Conservation (phyloP, 78 protist species). For the Cavenderia fasciculata region DNA sequence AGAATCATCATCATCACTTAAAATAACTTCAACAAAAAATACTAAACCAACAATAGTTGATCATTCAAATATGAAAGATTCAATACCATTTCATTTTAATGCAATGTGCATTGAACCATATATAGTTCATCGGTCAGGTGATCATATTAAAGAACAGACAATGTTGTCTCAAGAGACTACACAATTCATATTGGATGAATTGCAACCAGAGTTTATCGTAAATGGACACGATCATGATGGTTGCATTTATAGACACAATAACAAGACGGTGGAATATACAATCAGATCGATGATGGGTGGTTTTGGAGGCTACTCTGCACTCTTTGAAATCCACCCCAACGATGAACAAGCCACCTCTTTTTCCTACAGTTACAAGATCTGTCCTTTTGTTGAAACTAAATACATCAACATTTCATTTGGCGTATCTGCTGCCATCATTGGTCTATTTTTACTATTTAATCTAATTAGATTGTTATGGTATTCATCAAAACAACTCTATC, state of each 20-base stretch:
- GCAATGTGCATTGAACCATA: conserved; percentile 10
- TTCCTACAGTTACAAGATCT: conserved; percentile 30
- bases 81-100: not conserved
- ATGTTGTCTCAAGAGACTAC: conserved; percentile 68
- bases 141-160: conserved; percentile 35
- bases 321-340: conserved; percentile 26
- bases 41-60: not conserved
- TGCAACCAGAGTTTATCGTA: conserved; percentile 55
- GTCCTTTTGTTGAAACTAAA: conserved; percentile 58
- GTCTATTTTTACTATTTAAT: not conserved
- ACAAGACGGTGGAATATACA: conserved; percentile 50
- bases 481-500: too few species aligned
- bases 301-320: conserved; percentile 66
- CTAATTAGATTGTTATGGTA: not conserved
- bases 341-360: conserved; percentile 6
- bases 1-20: too few species aligned
- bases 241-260: conserved; percentile 52
- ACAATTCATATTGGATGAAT: conserved; percentile 49
- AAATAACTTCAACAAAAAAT: not conserved
- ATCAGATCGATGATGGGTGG: conserved; percentile 81
- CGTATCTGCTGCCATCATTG: conserved; percentile 10
- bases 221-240: conserved; percentile 84
- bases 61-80: not conserved
- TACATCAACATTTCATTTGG: conserved; percentile 60
- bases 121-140: too few species aligned